Base-by-base conservation (phyloP, 495 filamentous ascomycete genomes). In the Poronia punctata region DNA sequence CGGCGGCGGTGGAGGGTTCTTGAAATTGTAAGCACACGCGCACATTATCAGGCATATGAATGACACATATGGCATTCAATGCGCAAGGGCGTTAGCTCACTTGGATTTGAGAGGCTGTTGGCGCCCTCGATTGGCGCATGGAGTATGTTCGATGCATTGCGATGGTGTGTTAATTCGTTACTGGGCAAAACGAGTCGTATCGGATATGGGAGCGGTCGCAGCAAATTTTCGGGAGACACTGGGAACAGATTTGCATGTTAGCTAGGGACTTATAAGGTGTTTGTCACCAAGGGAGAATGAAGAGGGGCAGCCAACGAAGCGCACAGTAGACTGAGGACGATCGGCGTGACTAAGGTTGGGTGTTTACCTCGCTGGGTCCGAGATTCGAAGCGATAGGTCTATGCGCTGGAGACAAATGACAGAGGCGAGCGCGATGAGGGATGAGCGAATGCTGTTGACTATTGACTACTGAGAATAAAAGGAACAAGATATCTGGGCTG, bases 81-180 rank as follows among this genome's bases (percentile, higher is more conserved):
- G 5, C 10, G 31, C 23, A 22, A 18, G 22, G 11, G 3, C 28
- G 20, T 37, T 26, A 12, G 8, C 56, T 38, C 47, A 70, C 68
- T 45, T 71, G 67, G 15, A 72, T 67, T 47, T 72, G 69, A 14
- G 69, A 72, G 36, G 69, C 69, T 28, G 93, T 97, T 33, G 93
- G 93, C 52, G 84, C 83, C 74, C 92, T 81, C 70, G 86, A 79
- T 69, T 90, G 82, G 78, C 92, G 87, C 90, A 97, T 95, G 50
- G 88, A 95, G 60, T 98, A 98, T 49, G 92, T 95, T 50, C 92
- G 86, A 79, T 97, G 90, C 92, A 97, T 97, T 33, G 42, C 68
- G 62, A 40, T 30, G 23, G 24, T 12, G 25, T 15, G 5, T 33
- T 27, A n/a, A n/a, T 10, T 28, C 20, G 12, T 20, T 26, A 38